Evolutionary conservation across 208 protist genomes (phyloP).

Genomic region (Leishmania martiniquensis): DNA sequence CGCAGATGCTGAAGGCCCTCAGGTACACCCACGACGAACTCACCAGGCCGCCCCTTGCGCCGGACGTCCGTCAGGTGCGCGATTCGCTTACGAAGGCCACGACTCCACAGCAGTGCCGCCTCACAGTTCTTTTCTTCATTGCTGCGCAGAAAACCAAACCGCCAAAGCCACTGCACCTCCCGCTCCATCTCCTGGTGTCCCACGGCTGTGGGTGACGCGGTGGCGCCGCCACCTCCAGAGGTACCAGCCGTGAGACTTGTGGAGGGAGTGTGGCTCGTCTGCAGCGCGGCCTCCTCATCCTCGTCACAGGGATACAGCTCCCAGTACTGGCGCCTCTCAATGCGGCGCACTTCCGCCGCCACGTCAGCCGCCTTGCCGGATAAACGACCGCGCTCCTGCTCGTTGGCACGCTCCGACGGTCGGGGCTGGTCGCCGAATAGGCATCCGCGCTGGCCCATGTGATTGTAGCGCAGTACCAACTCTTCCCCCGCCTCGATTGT

Average conservation of each 20-base stretch:
- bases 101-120: constrained; percentile 67
- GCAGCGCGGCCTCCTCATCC: constrained; percentile 27
- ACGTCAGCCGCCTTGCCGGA: constrained; percentile 24
- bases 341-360: constrained; percentile 22
- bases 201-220: constrained; percentile 1
- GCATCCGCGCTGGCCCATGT: constrained; percentile 66
- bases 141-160: constrained; percentile 77
- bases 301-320: constrained; percentile 45
- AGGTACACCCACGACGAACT: constrained; percentile 92
- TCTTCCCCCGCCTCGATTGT: constrained; percentile 66
- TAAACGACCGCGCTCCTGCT: background rate
- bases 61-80: constrained; percentile 85
- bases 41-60: constrained; percentile 68
- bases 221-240: constrained; percentile 10
- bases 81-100: constrained; percentile 60
- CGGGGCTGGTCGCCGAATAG: constrained; percentile 49
- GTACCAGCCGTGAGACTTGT: background rate
- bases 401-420: background rate
- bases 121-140: constrained; percentile 65
- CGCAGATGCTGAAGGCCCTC: constrained; percentile 81
- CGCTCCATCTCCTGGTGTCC: constrained; percentile 39
- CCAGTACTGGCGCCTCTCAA: constrained; percentile 42
- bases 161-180: constrained; percentile 82
- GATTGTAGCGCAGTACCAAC: constrained; percentile 74
- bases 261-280: background rate